Evolutionary conservation across 2,329 filamentous ascomycete genomes (phyloP), one percentile per base, ranked within the genome.

Genomic region (Ustulina deusta): DNA sequence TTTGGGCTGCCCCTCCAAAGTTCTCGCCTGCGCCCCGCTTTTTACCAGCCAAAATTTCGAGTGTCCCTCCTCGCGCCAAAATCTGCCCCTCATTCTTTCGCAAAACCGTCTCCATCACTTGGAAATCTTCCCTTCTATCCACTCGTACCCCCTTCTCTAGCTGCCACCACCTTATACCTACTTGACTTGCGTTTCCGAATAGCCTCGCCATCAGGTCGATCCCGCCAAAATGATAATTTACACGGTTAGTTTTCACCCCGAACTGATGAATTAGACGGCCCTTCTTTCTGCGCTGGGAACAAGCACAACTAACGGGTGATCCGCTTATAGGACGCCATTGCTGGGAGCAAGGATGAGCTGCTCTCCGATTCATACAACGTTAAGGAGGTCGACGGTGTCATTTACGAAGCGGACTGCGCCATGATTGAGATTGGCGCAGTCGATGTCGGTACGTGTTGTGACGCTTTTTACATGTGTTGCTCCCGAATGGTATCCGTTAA

Each of bases 341-440:
- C 89, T 83, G 93, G 85, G 74, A 65, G 62, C 65, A 73, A 76
- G 72, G 95, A 97, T 85, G 96, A 99, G 91, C 88, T 99, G 82
- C 90, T 98, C 90, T 97, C 96, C 79, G 95, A 98, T 85, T 96
- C 92, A 75, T 97, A 91, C 86, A 86, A 94, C 76, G 82, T 97
- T 80, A 93, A 93, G 85, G 86, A 91, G 81, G 80, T 95, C 72
- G 92, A 94, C 81, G 90, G 89, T 74, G 85, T 92, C 75, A 90
- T 92, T 77, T 98, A 92, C 85, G 95, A 98, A 86, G 91, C 91
- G 79, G 91, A 99, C 85, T 97, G 94, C 84, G 86, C 87, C 80
- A 97, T 95, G 90, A 94, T 97, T 84, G 89, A 88, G 68, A 86
- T 94, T 82, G 93, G 90, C 72, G 88, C 82, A 72, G 89, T 95